These are phyloP conservation scores for Globisporangium radiosum DNA, from an alignment of 352 stramenopile genomes.

Conservation along the genomic window DNA sequence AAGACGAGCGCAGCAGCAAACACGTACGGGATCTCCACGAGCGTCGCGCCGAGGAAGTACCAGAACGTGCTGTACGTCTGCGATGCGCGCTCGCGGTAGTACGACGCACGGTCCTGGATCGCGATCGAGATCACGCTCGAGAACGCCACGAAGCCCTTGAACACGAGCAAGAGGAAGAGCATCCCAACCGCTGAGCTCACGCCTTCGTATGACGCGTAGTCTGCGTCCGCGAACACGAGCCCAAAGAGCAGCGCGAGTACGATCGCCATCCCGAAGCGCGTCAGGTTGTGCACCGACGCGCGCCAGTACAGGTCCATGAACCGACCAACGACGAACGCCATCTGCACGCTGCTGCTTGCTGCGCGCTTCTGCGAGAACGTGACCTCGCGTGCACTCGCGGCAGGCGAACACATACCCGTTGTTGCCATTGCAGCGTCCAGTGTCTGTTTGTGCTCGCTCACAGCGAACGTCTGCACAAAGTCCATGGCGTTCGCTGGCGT, in stretches of 20 bases:
- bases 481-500: constrained; percentile 17
- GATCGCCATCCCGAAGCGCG: background rate
- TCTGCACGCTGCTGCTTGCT: background rate
- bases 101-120: constrained; percentile 44
- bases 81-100: constrained; percentile 86
- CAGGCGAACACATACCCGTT: constrained; percentile 46
- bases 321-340: constrained; percentile 6
- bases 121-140: background rate
- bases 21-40: constrained; percentile 72
- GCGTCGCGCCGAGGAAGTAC: constrained; percentile 64
- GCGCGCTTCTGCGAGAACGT: constrained; percentile 32
- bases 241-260: background rate
- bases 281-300: background rate
- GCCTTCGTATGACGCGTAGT: background rate
- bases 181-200: background rate
- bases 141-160: background rate
- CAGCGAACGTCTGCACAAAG: constrained; percentile 29
- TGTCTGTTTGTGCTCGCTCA: constrained; percentile 20
- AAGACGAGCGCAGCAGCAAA: constrained; percentile 31
- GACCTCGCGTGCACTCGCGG: constrained; percentile 58
- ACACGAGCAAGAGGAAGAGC: constrained; percentile 9
- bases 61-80: constrained; percentile 76
- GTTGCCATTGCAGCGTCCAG: constrained; percentile 68
- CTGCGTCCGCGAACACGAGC: background rate
- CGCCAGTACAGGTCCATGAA: background rate